These are phyloP conservation scores for Fusarium musae DNA, from an alignment of 2,329 filamentous ascomycete genomes.

Conservation along the genomic window DNA sequence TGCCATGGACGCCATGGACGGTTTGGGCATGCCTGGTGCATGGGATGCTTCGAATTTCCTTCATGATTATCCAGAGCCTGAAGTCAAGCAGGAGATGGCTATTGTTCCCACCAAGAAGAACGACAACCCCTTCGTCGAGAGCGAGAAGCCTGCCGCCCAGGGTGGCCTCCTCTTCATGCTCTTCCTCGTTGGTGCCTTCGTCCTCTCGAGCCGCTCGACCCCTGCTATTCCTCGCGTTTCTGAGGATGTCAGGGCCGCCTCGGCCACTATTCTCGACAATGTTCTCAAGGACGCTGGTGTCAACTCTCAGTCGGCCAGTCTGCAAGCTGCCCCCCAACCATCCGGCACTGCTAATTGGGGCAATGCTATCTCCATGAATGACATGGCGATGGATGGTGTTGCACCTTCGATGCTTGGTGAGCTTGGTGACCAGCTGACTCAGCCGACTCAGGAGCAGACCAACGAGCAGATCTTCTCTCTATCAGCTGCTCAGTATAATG, in stretches of 20 bases:
- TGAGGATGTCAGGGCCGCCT: conserved; percentile 82
- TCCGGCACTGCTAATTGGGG: conserved; percentile 56
- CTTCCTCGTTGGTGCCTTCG: conserved; percentile 94
- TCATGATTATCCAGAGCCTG: conserved; percentile 73
- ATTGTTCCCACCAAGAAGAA: conserved; percentile 65
- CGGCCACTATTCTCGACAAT: conserved; percentile 80
- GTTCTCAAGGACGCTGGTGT: conserved; percentile 85
- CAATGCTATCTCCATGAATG: conserved; percentile 58
- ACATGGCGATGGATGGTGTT: conserved; percentile 50
- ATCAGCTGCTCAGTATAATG: conserved; percentile 88
- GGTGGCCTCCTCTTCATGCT: conserved; percentile 92
- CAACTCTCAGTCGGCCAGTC: conserved; percentile 53
- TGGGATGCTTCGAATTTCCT: conserved; percentile 84
- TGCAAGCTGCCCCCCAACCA: conserved; percentile 63
- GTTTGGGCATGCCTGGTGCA: conserved; percentile 80
- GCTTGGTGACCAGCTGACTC: conserved; percentile 74
- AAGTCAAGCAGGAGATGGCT: conserved; percentile 70
- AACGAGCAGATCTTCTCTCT: conserved; percentile 89
- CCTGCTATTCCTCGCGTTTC: conserved; percentile 81
- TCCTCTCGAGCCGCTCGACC: conserved; percentile 84
- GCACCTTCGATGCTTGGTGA: conserved; percentile 72
- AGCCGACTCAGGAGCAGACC: conserved; percentile 84
- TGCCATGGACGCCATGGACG: conserved; percentile 88
- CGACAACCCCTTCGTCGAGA: conserved; percentile 55
- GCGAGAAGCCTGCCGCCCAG: conserved; percentile 76